A percentile compares a stretch with the other conserved stretches of the same genome.
These are phyloP conservation scores for Aspergillus cejpii DNA, from an alignment of 2,329 filamentous ascomycete species.

Conservation along the genomic window DNA sequence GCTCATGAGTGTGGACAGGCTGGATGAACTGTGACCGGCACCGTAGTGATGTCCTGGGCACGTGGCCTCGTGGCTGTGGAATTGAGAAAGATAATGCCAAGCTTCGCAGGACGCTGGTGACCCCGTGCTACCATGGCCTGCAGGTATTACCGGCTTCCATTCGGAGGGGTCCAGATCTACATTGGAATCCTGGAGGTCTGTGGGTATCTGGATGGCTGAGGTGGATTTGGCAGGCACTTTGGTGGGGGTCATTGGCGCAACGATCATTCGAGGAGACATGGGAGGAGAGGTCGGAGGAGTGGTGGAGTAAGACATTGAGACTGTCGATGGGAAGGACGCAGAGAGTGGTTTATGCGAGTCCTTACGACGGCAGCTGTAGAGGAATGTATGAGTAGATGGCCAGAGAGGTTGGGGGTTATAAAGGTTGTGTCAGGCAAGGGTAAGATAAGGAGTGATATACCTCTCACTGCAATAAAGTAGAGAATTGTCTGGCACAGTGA, in stretches of 20 bases:
- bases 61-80: constrained; percentile 31
- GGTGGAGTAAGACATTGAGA: constrained; percentile 24
- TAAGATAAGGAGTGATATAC: constrained; percentile 37
- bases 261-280: constrained; percentile 33
- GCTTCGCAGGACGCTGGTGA: constrained; percentile 36
- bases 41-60: constrained; percentile 16
- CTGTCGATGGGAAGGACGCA: constrained; percentile 31
- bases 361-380: constrained; percentile 41
- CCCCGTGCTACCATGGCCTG: constrained; percentile 11
- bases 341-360: constrained; percentile 43
- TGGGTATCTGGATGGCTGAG: constrained; percentile 35
- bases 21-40: constrained; percentile 25
- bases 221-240: constrained; percentile 19
- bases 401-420: constrained; percentile 3
- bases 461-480: constrained; percentile 60
- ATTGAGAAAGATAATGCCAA: constrained; percentile 41
- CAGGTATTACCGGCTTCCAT: constrained; percentile 44
- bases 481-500: constrained; percentile 53
- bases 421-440: constrained; percentile 9
- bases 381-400: constrained; percentile 2
- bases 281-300: constrained; percentile 31
- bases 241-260: constrained; percentile 35
- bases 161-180: constrained; percentile 46
- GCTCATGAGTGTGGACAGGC: constrained; percentile 28
- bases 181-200: constrained; percentile 32